phyloP scores from a whole-genome alignment of 306 rosid genomes.

The Purshia tridentata region DNA sequence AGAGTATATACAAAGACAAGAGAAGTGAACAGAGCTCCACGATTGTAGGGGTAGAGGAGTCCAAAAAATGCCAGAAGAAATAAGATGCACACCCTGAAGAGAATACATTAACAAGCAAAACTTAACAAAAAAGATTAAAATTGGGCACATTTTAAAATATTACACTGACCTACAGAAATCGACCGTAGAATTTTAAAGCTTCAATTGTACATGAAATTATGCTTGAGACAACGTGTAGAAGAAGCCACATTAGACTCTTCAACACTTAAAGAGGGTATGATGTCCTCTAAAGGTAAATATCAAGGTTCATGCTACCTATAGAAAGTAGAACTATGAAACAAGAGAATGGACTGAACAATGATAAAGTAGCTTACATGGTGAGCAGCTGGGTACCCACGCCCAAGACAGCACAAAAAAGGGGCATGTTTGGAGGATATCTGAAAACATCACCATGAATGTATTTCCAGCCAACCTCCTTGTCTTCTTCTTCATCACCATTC shows the following conservation, averaged over 20 bases:
- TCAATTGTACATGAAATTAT: not conserved
- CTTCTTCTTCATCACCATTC: slow-evolving; percentile 59
- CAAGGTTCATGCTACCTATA: not conserved
- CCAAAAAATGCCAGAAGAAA: slow-evolving; percentile 65
- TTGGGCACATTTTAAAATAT: slow-evolving; percentile 1
- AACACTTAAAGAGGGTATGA: not conserved
- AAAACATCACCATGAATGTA: slow-evolving; percentile 75
- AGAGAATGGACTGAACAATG: slow-evolving; percentile 13
- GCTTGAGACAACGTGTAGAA: not conserved
- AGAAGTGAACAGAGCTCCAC: slow-evolving; percentile 66
- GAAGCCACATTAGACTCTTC: not conserved
- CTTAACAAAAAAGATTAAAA: slow-evolving; percentile 19
- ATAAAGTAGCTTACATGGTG: slow-evolving; percentile 60
- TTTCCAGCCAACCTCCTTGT: slow-evolving; percentile 82
- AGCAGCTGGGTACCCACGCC: slow-evolving; percentile 87
- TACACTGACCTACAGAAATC: not conserved
- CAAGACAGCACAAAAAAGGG: slow-evolving; percentile 70
- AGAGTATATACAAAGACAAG: slow-evolving; percentile 53
- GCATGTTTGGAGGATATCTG: slow-evolving; percentile 59
- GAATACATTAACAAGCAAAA: slow-evolving; percentile 18
- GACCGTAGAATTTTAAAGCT: not conserved
- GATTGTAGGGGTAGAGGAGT: slow-evolving; percentile 70
- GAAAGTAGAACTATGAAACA: slow-evolving; percentile 18
- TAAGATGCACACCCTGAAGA: slow-evolving; percentile 57
- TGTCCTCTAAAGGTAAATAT: not conserved